phyloP scores from a whole-genome alignment of 1,284 basidiomycete genomes.

The Cutaneotrichosporon cutaneum region DNA sequence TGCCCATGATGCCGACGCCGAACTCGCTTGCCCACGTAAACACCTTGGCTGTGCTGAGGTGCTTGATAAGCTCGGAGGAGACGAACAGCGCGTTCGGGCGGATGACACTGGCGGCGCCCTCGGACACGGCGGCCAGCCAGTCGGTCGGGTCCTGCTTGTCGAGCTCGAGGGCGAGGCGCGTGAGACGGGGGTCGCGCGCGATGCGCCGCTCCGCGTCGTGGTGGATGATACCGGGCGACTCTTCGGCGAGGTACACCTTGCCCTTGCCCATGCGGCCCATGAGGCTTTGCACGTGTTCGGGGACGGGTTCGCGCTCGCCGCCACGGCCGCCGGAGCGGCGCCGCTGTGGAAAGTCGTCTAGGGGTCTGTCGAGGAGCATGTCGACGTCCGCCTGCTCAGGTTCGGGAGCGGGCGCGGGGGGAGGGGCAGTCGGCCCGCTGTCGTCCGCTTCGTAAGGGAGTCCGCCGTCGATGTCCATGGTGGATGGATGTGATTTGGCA shows the following conservation, averaged over 20 bases:
- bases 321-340: background rate
- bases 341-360: conserved; percentile 37
- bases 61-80: conserved; percentile 43
- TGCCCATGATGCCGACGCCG: conserved; percentile 45
- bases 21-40: conserved; percentile 44
- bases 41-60: conserved; percentile 46
- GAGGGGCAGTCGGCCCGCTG: background rate
- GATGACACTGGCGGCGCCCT: conserved; percentile 30
- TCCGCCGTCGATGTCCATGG: conserved; percentile 22
- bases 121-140: conserved; percentile 46
- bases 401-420: conserved; percentile 3
- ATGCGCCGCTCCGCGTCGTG: conserved; percentile 35
- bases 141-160: conserved; percentile 43
- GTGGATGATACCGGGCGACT: conserved; percentile 43
- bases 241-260: conserved; percentile 48
- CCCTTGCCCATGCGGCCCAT: conserved; percentile 47
- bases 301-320: conserved; percentile 24
- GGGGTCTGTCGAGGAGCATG: conserved; percentile 35
- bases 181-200: conserved; percentile 40
- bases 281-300: conserved; percentile 42
- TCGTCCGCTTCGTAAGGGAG: conserved; percentile 40
- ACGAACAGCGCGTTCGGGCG: conserved; percentile 40
- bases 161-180: conserved; percentile 38
- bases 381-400: conserved; percentile 16
- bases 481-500: conserved; percentile 1